Evolutionary conservation across 108 stramenopile species (phyloP).

Genomic region (Discostella pseudostelligera): DNA sequence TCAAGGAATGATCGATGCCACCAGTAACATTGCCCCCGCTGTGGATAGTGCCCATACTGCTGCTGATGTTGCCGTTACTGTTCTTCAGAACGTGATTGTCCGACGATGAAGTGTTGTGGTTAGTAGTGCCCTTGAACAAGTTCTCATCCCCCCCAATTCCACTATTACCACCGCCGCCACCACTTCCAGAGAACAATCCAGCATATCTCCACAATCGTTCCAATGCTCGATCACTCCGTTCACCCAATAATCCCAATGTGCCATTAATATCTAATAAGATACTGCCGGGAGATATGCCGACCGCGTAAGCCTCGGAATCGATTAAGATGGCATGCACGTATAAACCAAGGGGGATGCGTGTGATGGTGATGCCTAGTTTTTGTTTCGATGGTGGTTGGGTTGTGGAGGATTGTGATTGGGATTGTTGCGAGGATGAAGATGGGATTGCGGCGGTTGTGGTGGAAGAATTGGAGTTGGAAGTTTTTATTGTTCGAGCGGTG

Average conservation of each 20-base stretch:
- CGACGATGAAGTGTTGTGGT: neutral
- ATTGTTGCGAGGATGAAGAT: neutral
- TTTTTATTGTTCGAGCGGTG: no score
- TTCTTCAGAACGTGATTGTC: no score
- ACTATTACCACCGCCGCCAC: neutral
- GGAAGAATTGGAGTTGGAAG: no score
- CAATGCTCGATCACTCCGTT: slow-evolving; percentile 64
- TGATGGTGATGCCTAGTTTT: slow-evolving; percentile 68
- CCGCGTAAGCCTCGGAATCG: slow-evolving; percentile 59
- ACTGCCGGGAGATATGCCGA: slow-evolving; percentile 54
- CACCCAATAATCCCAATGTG: slow-evolving; percentile 60
- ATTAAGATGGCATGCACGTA: slow-evolving; percentile 52
- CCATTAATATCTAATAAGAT: slow-evolving; percentile 73
- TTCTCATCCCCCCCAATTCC: neutral
- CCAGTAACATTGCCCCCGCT: no score
- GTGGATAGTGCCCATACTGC: no score
- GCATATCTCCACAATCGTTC: slow-evolving; percentile 85
- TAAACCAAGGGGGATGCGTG: slow-evolving; percentile 66
- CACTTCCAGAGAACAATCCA: slow-evolving; percentile 33
- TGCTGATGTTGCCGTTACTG: no score
- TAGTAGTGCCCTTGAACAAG: neutral
- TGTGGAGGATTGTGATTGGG: neutral
- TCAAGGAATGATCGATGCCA: no score
- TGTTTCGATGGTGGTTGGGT: no score
- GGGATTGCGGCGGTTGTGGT: neutral